A percentile compares a stretch with the other conserved stretches of the same genome.
These are phyloP conservation scores for Fusarium keratoplasticum DNA, from an alignment of 2,329 filamentous ascomycete species.

Conservation along the genomic window DNA sequence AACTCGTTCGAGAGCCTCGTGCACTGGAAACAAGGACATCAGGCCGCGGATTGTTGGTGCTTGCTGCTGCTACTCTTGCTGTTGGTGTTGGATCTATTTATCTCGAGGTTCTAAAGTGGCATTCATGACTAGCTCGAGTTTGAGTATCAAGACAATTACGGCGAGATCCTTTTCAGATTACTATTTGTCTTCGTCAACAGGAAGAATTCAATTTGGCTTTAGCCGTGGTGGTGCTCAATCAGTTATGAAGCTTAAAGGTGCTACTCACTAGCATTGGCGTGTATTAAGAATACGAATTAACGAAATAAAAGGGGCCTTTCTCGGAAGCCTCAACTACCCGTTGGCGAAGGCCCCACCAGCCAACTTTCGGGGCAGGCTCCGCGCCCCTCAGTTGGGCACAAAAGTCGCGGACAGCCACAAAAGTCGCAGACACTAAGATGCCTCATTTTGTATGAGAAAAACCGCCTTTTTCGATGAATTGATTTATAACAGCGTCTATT, in stretches of 20 bases:
- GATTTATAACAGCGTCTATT: too few relatives aligned
- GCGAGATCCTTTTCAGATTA: too few relatives aligned
- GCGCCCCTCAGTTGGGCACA: too few relatives aligned
- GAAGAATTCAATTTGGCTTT: neutral
- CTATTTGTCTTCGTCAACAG: neutral
- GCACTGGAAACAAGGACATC: rapidly evolving
- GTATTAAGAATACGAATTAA: neutral
- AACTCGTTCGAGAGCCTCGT: neutral
- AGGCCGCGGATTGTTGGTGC: rapidly evolving
- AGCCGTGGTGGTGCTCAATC: neutral
- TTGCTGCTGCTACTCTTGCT: neutral
- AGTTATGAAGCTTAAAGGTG: neutral
- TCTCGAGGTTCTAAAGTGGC: neutral
- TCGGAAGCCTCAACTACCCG: neutral
- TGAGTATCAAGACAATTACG: neutral
- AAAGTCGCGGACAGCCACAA: too few relatives aligned
- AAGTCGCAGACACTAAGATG: too few relatives aligned
- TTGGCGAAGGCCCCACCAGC: too few relatives aligned
- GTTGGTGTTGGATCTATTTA: constrained; percentile 3
- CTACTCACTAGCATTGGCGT: rapidly evolving
- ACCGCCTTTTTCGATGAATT: too few relatives aligned
- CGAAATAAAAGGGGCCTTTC: neutral
- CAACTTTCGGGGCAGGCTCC: too few relatives aligned
- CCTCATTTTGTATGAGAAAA: too few relatives aligned
- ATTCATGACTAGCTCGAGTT: neutral